Evolutionary conservation across 352 stramenopile species (phyloP), one percentile per base, ranked within the genome.

Genomic region (Peronospora farinosa): DNA sequence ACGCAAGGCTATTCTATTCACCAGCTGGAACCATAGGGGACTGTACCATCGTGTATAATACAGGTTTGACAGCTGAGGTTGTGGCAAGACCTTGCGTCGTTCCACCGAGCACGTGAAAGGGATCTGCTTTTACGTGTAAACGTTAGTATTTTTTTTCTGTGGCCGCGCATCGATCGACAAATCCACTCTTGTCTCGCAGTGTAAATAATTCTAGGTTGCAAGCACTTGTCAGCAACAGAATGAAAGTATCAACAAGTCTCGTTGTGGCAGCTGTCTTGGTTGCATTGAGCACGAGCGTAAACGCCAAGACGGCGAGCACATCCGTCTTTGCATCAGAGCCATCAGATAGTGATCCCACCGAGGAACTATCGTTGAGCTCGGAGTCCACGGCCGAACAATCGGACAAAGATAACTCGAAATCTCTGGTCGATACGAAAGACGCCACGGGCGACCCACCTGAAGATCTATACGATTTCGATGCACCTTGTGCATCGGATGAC

Each of bases 171-270:
- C 54, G 32, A 58, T 25, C 31, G 21, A 48, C 40, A 17, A 58
- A 58, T 31, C 7, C 10, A 32, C 28, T 32, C 1, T 2, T 8
- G 16, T 33, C 17, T 23, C 38, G 58, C 52, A 62, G 35, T 54
- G 57, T 54, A 37, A 62, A 58, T 52, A 66, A 59, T 45, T 54
- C 46, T 50, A 54, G 47, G 28, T 53, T 52, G 43, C 17, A 49
- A 19, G 23, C 43, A 66, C 43, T 54, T 52, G 54, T 32, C n/a
- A 52, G 48, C 35, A 47, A 11, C 35, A 51, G 47, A 19, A 66
- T 69, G 57, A 66, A 63, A 57, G 51, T 60, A n/a, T 41, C 44
- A 42, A 45, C 54, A 45, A 54, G 32, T 32, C 30, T 70, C 25
- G 32, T 63, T n/a, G 57, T 55, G 19, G 57, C 48, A 17, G 47